These are phyloP conservation scores for Penicillium brasilianum DNA, from an alignment of 2,329 filamentous ascomycete species.

Conservation along the genomic window DNA sequence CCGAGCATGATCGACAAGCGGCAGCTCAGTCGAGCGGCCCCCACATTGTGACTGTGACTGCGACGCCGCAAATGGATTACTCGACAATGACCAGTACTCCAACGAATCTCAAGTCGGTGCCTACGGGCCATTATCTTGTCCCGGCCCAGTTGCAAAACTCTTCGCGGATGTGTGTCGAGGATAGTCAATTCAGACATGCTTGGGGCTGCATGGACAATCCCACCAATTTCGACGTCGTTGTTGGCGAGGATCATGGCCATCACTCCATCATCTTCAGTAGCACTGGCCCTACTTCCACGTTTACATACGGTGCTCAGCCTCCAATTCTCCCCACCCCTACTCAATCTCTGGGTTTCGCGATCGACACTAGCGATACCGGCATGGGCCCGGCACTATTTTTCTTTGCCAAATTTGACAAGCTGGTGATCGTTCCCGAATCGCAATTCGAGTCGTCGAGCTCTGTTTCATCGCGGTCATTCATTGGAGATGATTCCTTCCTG, in stretches of 20 bases:
- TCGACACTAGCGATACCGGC: slow-evolving; percentile 60
- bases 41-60: slow-evolving; percentile 54
- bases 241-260: slow-evolving; percentile 33
- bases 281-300: slow-evolving; percentile 44
- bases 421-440: slow-evolving; percentile 59
- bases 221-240: slow-evolving; percentile 39
- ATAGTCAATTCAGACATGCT: slow-evolving; percentile 51
- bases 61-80: slow-evolving; percentile 56
- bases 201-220: slow-evolving; percentile 56
- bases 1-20: slow-evolving; percentile 34
- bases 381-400: slow-evolving; percentile 70
- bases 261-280: slow-evolving; percentile 47
- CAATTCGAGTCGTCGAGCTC: slow-evolving; percentile 36
- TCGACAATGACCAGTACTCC: slow-evolving; percentile 55
- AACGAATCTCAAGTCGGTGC: slow-evolving; percentile 50
- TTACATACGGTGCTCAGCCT: slow-evolving; percentile 67
- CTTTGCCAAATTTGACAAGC: slow-evolving; percentile 65
- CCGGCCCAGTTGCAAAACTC: slow-evolving; percentile 54
- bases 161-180: slow-evolving; percentile 56
- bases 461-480: slow-evolving; percentile 37
- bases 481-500: slow-evolving; percentile 29
- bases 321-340: slow-evolving; percentile 53
- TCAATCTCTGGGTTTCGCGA: slow-evolving; percentile 59
- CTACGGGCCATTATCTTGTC: slow-evolving; percentile 57
- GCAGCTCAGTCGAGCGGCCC: slow-evolving; percentile 26